Conservation (phyloP, 768 basidiomycete species). For the Pleurotus eryngii region DNA sequence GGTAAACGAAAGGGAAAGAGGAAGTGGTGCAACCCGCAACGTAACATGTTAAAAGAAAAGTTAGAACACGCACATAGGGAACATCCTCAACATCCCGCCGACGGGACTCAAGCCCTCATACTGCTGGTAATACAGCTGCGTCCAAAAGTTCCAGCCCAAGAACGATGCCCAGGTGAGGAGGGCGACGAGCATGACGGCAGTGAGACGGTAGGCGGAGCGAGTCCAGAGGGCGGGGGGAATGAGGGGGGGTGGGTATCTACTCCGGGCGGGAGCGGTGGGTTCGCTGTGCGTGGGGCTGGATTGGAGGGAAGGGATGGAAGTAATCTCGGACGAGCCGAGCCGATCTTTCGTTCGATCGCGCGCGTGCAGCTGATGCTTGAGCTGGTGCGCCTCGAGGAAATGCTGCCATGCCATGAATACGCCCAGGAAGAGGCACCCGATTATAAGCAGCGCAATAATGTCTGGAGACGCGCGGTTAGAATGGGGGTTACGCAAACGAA, state of each 20-base stretch:
- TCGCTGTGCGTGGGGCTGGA: constrained; percentile 10
- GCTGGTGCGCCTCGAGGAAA: constrained; percentile 44
- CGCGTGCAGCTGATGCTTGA: too few species aligned
- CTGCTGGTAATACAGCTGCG: constrained; percentile 66
- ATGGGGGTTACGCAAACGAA: background rate
- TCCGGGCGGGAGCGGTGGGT: constrained; percentile 24
- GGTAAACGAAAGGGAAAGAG: too few species aligned
- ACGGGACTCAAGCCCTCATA: constrained; percentile 55
- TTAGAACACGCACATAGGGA: constrained; percentile 49
- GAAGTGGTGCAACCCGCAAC: too few species aligned
- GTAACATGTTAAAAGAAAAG: too few species aligned
- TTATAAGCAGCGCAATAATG: constrained; percentile 65
- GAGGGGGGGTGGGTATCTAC: constrained; percentile 39
- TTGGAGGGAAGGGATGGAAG: too few species aligned
- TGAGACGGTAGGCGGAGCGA: constrained; percentile 54
- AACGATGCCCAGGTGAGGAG: constrained; percentile 61
- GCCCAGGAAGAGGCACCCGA: constrained; percentile 53
- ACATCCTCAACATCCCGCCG: constrained; percentile 57
- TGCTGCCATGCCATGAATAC: constrained; percentile 66
- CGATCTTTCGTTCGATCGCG: too few species aligned
- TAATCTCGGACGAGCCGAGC: too few species aligned
- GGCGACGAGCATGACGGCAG: constrained; percentile 52
- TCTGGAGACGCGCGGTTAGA: constrained; percentile 30
- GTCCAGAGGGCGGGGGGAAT: constrained; percentile 61
- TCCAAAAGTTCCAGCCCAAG: constrained; percentile 42